Evolutionary conservation across 2,329 filamentous ascomycete species (phyloP), one percentile per base, ranked within the genome.

Genomic region (Colletotrichum filicis): DNA sequence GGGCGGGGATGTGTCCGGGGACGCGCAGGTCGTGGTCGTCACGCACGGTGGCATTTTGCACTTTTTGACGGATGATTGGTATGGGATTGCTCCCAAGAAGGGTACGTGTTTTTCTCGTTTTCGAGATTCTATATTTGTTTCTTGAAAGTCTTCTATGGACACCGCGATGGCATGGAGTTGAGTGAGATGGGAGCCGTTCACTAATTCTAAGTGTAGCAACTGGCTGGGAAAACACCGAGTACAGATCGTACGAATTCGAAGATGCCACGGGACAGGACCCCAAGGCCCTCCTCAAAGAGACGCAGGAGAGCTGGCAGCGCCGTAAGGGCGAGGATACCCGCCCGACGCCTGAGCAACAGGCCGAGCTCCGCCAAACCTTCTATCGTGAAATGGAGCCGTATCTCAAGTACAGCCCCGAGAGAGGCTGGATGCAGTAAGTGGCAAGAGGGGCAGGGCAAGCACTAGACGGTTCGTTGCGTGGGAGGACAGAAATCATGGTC

Each of bases 1-100:
- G 87, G 74, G 89, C 85, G 78, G 37, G 14, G 14, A 79, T 5
- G 61, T 66, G 2, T 73, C 76, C 1, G 79, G 75, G 0, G 91
- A 93, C 77, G 85, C 84, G 4, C 89, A 96, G 76, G 89, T 97
- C 32, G 90, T 92, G 0, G 87, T 95, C 2, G 94, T 97, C 8
- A 93, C 94, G 3, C 95, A 97, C 78, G 95, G 95, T 1, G 94
- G 93, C 1, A 93, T 95, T 77, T 80, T 97, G 77, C 95, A 98
- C 81, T 97, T 94, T 78, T 84, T 98, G 75, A 97, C 94, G 0
- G 90, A 95, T 76, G 95, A 97, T 78, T 97, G 92, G 90, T 86
- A 90, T 66, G 93, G 91, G 55, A 87, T 89, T 28, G 80, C 83
- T 77, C 77, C 85, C 4, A 77, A 78, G 0, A 75, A 74, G 71